phyloP scores from a whole-genome alignment of 192 early-diverging fungal species.

The Podila epigama region DNA sequence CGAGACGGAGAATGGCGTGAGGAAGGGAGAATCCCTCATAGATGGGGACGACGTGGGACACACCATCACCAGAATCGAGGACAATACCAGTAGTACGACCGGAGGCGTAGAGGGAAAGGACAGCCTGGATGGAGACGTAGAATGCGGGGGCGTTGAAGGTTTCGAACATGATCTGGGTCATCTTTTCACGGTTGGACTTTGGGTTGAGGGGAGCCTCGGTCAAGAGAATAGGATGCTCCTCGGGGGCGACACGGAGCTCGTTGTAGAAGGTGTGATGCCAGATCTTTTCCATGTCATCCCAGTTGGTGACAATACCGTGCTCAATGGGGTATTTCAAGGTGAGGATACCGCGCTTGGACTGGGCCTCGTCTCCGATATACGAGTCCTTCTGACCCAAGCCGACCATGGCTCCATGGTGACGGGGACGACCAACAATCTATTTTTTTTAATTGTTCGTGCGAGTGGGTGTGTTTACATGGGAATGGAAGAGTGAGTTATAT shows the following conservation, averaged over 20 bases:
- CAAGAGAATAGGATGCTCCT: constrained; percentile 97
- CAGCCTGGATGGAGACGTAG: constrained; percentile 96
- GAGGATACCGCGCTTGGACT: constrained; percentile 89
- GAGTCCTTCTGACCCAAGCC: constrained; percentile 93
- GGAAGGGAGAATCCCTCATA: constrained; percentile 97
- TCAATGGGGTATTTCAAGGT: constrained; percentile 90
- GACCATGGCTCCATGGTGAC: constrained; percentile 90
- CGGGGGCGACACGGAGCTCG: constrained; percentile 96
- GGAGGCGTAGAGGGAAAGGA: constrained; percentile 95
- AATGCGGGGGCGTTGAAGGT: constrained; percentile 97
- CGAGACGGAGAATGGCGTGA: constrained; percentile 96
- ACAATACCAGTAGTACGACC: constrained; percentile 99
- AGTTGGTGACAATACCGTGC: constrained; percentile 94
- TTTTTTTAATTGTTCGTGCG: too few relatives aligned
- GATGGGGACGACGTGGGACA: constrained; percentile 97
- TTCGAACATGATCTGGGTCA: constrained; percentile 99
- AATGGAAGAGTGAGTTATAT: constrained; percentile 19
- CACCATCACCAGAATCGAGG: constrained; percentile 98
- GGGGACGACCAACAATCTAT: constrained; percentile 88
- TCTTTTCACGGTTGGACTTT: constrained; percentile 98
- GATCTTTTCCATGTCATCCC: constrained; percentile 95
- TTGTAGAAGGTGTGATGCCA: constrained; percentile 99
- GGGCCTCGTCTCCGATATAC: constrained; percentile 91
- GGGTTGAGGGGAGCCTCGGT: constrained; percentile 98
- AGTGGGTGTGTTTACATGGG: too few relatives aligned